Base-by-base conservation (phyloP, 2,329 filamentous ascomycete species). In the Phaeosphaeria sp. region DNA sequence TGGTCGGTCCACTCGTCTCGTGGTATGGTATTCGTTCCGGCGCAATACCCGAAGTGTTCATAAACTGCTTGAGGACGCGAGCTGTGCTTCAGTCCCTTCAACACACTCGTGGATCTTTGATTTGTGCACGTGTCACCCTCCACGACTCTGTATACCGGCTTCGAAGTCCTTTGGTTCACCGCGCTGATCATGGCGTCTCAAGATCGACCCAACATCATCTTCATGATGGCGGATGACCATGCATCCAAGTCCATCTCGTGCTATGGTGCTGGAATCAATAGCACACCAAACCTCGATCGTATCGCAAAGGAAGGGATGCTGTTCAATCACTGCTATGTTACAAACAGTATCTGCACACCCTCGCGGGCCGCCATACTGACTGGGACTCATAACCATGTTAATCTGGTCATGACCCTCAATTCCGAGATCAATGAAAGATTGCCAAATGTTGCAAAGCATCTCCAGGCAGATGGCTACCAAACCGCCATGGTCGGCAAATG, bases 161-260 rank as follows among this genome's bases (percentile, higher is more conserved):
- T 30, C 11, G 25, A 30, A 30, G 11, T 5, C 11, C 11, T n/a
- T n/a, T n/a, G n/a, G n/a, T 30, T 30, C 5, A 36, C 15, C 5
- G 11, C 30, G 11, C 11, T 13, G 3, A 55, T 11, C 27, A 55
- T 55, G 58, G 80, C 47, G 24, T 7, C 30, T 13, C 30, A 36
- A 36, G 30, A 36, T 36, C 56, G 51, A 13, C 68, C 68, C 3
- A 81, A 81, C 57, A 80, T 82, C 55, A 57, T 85, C 53, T 85
- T 85, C 71, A 83, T 85, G 68, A 83, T 85, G 80, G 83, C 82
- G 0, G 82, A 85, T 68, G 83, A 84, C 70, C 82, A 85, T 74
- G 83, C 83, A 7, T 72, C 80, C 44, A 84, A 85, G 62, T 74
- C 81, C 17, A 84, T 83, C 48, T 77, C 74, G 18, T 76, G 74